Evolutionary conservation across 2,329 filamentous ascomycete species (phyloP).

Genomic region (Zymoseptoria tritici): DNA sequence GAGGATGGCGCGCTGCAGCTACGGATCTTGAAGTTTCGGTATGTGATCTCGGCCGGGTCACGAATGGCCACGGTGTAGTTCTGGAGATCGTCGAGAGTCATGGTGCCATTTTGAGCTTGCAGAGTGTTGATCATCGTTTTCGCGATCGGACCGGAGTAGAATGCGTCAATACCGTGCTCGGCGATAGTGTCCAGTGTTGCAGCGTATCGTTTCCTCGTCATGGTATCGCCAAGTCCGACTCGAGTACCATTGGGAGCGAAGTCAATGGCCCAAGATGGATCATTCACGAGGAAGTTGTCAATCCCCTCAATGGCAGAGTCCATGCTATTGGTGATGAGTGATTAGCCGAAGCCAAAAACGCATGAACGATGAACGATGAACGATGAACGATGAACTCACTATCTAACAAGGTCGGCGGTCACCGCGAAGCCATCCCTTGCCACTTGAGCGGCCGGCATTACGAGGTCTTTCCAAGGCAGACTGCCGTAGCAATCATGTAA

Average conservation of each 20-base stretch:
- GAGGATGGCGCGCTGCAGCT: slow-evolving; percentile 67
- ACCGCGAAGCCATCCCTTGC: slow-evolving; percentile 69
- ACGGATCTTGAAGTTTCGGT: slow-evolving; percentile 62
- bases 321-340: slow-evolving; percentile 44
- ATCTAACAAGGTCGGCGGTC: slow-evolving; percentile 63
- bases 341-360: not conserved
- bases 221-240: slow-evolving; percentile 63
- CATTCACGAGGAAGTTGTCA: slow-evolving; percentile 62
- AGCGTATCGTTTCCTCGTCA: slow-evolving; percentile 75
- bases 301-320: slow-evolving; percentile 40
- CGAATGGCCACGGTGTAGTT: slow-evolving; percentile 64
- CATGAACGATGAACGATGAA: not conserved
- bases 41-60: slow-evolving; percentile 47
- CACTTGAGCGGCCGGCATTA: slow-evolving; percentile 65
- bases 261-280: slow-evolving; percentile 76
- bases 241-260: slow-evolving; percentile 78
- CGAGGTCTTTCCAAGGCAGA: slow-evolving; percentile 51
- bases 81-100: slow-evolving; percentile 71
- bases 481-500: slow-evolving; percentile 64
- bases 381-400: slow-evolving; percentile 29
- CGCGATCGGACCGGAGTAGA: slow-evolving; percentile 67
- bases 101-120: slow-evolving; percentile 66
- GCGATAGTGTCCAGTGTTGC: slow-evolving; percentile 73
- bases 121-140: slow-evolving; percentile 65
- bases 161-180: slow-evolving; percentile 60